A percentile compares a stretch with the other conserved stretches of the same genome.
Evolutionary conservation across 192 early-diverging fungal species (phyloP).

Genomic region (Entomortierella chlamydospora): DNA sequence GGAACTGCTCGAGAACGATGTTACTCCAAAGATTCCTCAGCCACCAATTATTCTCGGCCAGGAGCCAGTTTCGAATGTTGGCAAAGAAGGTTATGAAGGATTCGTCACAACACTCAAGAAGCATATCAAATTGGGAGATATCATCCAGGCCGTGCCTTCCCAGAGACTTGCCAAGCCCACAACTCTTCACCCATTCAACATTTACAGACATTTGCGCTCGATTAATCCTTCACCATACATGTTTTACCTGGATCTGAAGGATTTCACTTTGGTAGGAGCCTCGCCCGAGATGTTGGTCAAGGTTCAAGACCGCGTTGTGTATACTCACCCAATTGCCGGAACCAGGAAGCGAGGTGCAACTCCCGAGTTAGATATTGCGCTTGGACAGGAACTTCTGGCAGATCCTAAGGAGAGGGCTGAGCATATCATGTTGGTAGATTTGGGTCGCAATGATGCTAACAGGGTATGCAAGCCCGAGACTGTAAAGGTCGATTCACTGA

Average conservation of each 20-base stretch:
- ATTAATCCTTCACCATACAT: constrained; percentile 99
- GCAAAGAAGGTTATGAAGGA: constrained; percentile 87
- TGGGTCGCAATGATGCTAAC: constrained; percentile 98
- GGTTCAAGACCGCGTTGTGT: constrained; percentile 84
- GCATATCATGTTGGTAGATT: constrained; percentile 99
- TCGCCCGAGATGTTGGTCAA: constrained; percentile 98
- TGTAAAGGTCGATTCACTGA: constrained; percentile 95
- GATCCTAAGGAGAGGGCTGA: constrained; percentile 98
- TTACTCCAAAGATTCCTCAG: constrained; percentile 85
- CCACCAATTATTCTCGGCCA: constrained; percentile 73
- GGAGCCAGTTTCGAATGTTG: constrained; percentile 86
- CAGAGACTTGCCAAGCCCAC: constrained; percentile 91
- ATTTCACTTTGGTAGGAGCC: constrained; percentile 96
- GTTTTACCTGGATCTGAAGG: constrained; percentile 97
- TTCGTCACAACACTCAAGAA: constrained; percentile 91
- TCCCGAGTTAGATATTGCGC: constrained; percentile 86
- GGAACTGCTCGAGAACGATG: constrained; percentile 73
- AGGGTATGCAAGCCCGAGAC: constrained; percentile 93
- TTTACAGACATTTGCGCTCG: constrained; percentile 93
- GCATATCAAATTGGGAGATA: constrained; percentile 95
- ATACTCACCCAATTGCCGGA: constrained; percentile 98
- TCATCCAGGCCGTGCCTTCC: constrained; percentile 97
- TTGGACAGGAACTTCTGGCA: constrained; percentile 88
- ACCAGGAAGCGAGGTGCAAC: constrained; percentile 93
- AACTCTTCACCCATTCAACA: constrained; percentile 96